Evolutionary conservation across 2,329 filamentous ascomycete genomes (phyloP), one percentile per base, ranked within the genome.

Genomic region (Apiospora hydei): DNA sequence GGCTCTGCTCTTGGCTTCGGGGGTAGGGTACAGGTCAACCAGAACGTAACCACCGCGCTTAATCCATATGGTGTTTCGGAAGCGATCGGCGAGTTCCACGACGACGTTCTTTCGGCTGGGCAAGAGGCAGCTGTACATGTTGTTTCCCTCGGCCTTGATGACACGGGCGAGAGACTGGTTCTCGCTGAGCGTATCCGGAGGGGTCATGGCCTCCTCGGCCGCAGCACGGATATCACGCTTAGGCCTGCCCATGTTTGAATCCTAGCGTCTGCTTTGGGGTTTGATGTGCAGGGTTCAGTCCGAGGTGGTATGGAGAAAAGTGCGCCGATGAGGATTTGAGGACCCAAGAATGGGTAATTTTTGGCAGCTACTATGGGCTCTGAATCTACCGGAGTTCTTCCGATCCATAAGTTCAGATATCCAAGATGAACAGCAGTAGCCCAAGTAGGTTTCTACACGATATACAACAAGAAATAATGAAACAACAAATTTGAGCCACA

Each of bases 51-150:
- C 94, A 43, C 95, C 93, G 24, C 94, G 91, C 82, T 93, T 95
- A 81, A 98, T 93, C 94, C 94, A 98, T 75, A 98, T 94, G 2
- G 94, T 96, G 75, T 94, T 96, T 73, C 96, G 93, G 81, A 98
- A 98, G 53, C 91, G 91, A 38, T 94, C 86, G 13, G 94, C 92
- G 26, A 99, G 89, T 85, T 98, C 95, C 30, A 95, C 92, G 24
- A 97, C 85, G 51, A 96, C 82, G 8, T 87, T 84, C 77, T 90
- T 88, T 72, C 89, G 88, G 77, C 87, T 87, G 34, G 95, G 91
- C 43, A 95, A 85, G 79, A 92, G 88, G 79, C 96, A 94, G 61
- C 89, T 89, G 86, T 97, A 98, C 57, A 97, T 87, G 82, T 93
- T 97, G 84, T 98, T 98, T 76, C 96, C 96, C 76, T 95, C 92